Evolutionary conservation across 805 yeast genomes (phyloP).

Genomic region (Jamesozyma piceae): DNA sequence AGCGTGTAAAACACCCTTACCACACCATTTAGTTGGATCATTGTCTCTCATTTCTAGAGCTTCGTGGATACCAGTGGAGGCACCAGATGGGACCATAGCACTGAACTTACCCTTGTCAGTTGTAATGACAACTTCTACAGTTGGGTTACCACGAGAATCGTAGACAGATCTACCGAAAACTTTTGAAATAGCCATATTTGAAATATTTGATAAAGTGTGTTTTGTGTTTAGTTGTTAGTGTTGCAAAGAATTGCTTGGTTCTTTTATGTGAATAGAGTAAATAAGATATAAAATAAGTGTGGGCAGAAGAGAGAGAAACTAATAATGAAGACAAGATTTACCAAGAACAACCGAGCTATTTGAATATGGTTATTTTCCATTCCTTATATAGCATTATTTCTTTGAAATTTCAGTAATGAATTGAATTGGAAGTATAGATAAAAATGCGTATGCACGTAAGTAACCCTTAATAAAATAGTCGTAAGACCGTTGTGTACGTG

Average conservation of each 20-base stretch:
- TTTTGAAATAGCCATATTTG: constrained; percentile 75
- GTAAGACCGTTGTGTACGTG: too few relatives aligned
- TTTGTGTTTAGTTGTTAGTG: not conserved
- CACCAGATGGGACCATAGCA: constrained; percentile 98
- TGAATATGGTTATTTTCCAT: too few relatives aligned
- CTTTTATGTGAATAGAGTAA: too few relatives aligned
- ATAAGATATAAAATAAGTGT: not conserved
- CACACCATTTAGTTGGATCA: constrained; percentile 94
- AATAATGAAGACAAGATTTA: too few relatives aligned
- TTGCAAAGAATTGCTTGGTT: not conserved
- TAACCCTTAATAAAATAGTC: too few relatives aligned
- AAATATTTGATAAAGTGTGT: not conserved
- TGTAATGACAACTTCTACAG: constrained; percentile 93
- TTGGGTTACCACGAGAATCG: constrained; percentile 99
- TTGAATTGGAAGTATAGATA: too few relatives aligned
- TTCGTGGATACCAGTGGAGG: constrained; percentile 97
- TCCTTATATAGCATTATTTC: too few relatives aligned
- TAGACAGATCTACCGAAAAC: constrained; percentile 90
- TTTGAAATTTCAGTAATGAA: too few relatives aligned
- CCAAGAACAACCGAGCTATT: too few relatives aligned
- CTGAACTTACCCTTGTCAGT: constrained; percentile 90
- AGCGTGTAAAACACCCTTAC: constrained; percentile 96
- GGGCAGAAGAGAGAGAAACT: not conserved
- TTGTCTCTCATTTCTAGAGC: constrained; percentile 97
- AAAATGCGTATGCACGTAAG: too few relatives aligned